Base-by-base conservation (phyloP, 441 rosid genomes). In the Croton setiger region DNA sequence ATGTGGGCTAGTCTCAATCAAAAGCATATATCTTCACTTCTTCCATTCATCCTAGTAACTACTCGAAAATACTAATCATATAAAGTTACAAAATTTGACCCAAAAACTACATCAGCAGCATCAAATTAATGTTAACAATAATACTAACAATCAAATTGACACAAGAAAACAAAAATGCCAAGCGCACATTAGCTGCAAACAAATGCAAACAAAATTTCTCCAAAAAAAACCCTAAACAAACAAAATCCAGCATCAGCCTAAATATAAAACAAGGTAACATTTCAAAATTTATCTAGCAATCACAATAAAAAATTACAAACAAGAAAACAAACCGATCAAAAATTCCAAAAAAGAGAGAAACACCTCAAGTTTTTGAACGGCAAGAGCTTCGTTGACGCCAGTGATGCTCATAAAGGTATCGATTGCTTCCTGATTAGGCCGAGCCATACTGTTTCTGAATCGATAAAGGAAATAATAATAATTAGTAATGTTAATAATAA, bases 361-460 rank as follows among this genome's bases (percentile, higher is more conserved):
- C 36, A 94, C 99, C 94, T 84, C 85, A 45, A 95, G 87, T 73
- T 79, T 89, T 58, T 76, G 90, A 23, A 76, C 39, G 75, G 99
- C 99, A 67, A 82, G 79, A 63, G 86, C 66, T 58, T 85, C 88
- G 2, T 92, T 37, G 70, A 74, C 85, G 61, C 99, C 91, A 18
- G 97, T 86, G 85, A 92, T 90, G 86, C 84, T 85, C 49, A 82
- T 83, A 76, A 92, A 95, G 45, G 95, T 95, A 41, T 83, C 86
- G 80, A 95, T 83, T 77, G 96, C 86, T 78, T 92, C 95, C 63
- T 90, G 94, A 80, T 85, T 78, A 37, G 89, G 81, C 44, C 82
- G 77, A 51, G 89, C 91, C 99, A 72, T 72, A n/a, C 10, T 41
- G 15, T 41, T 27, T 51, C 7, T 3, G 36, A 27, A 27, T 18